Percentiles rank a stretch among this genome's conserved stretches.
Conservation (phyloP, 2,329 filamentous ascomycete genomes). For the Macroventuria anomochaeta region DNA sequence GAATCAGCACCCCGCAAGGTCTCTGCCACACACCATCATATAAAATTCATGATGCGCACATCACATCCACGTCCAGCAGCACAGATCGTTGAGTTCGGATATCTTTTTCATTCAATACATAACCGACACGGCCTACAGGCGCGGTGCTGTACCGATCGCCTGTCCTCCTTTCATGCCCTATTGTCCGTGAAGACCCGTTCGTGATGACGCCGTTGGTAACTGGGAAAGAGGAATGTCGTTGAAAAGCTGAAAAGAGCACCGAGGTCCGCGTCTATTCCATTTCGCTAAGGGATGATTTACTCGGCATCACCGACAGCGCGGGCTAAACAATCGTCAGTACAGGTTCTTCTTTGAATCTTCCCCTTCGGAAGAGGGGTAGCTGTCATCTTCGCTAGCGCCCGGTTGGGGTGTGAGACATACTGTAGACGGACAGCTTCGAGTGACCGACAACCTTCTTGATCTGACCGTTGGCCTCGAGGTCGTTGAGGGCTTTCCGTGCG, state of each 20-base stretch:
- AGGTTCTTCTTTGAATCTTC: too few relatives aligned
- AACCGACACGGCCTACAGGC: conserved; percentile 39
- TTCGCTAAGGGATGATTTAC: conserved; percentile 39
- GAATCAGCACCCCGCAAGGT: too few relatives aligned
- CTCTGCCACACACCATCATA: too few relatives aligned
- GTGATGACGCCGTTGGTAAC: conserved; percentile 45
- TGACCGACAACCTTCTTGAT: conserved; percentile 98
- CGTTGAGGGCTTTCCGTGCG: conserved; percentile 84
- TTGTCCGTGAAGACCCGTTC: conserved; percentile 41
- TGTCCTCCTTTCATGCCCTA: conserved; percentile 42
- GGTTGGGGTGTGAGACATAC: conserved; percentile 58
- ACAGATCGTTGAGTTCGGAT: conserved; percentile 25
- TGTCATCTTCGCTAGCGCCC: too few relatives aligned
- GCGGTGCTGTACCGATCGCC: conserved; percentile 34
- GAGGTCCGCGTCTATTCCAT: conserved; percentile 34
- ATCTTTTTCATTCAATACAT: conserved; percentile 48
- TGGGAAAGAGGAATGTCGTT: conserved; percentile 46
- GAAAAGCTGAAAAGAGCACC: conserved; percentile 40
- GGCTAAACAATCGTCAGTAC: too few relatives aligned
- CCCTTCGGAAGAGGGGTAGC: too few relatives aligned
- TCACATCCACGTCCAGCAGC: not conserved
- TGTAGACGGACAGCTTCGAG: conserved; percentile 99
- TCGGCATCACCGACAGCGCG: conserved; percentile 47
- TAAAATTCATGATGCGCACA: not conserved
- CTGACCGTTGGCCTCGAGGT: conserved; percentile 96